Base-by-base conservation (phyloP, 1,284 basidiomycete genomes). In the Boletus smithii region DNA sequence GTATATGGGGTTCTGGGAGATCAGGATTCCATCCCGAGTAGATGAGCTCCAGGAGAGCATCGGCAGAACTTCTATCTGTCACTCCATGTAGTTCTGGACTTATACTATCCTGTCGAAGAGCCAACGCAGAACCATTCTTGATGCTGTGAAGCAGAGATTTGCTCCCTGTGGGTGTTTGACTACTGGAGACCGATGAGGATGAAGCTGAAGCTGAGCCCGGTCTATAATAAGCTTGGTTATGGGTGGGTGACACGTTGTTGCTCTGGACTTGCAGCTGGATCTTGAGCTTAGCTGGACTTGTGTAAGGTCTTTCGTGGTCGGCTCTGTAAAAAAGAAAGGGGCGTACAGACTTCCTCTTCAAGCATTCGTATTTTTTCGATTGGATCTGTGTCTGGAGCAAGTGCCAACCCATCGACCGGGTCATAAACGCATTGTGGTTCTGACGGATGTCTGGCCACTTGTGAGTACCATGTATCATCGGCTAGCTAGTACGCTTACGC, bases 351-450 rank as follows among this genome's bases (percentile, higher is more conserved):
- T 70, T 90, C 79, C 46, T 81, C 80, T 65, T 91, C 88, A n/a
- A 91, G 70, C 44, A 81, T 72, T 53, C 76, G 76, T 51, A 91
- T 88, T 64, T 81, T 86, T 50, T 88, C 85, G 10, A 78, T 57
- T 14, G 87, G 85, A 65, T 90, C 84, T 16, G 79, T 78, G 49
- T 88, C 84, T 44, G 85, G 79, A 20, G 85, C 80, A 30, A 89
- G 76, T 11, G 79, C 74, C 32, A 90, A 67, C 14, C 88, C 88
- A 61, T 91, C 88, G 14, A 89, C 81, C 2, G 88, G 88, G 66
- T 91, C 88, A 62, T 91, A 91, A 8, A 79, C 79, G 59, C 88
- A 91, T 60, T 84, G 82, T 3, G 88, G 88, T 63, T 89, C 86
- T 11, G 76, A 72, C 13, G 88, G 88, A 67, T 91, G 87, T 26